Evolutionary conservation across 2,329 filamentous ascomycete species (phyloP).

Genomic region (Mycosphaerella sp.): DNA sequence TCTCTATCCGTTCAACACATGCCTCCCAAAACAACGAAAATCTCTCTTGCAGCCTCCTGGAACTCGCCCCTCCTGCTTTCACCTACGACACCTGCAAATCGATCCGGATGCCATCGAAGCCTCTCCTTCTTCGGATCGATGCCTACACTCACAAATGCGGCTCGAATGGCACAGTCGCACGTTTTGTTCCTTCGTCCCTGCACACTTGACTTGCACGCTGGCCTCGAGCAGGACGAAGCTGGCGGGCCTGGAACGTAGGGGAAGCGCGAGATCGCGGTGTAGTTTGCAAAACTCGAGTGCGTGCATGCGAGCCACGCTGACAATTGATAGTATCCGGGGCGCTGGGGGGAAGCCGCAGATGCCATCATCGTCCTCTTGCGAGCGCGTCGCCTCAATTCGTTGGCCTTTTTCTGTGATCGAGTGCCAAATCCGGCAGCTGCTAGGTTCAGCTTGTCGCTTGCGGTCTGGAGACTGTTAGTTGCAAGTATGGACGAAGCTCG

Average conservation of each 20-base stretch:
- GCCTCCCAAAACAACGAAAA: slow-evolving; percentile 17
- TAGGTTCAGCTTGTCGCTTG: no score
- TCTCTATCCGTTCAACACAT: not conserved
- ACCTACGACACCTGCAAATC: slow-evolving; percentile 8
- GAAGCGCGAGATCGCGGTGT: not conserved
- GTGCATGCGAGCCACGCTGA: not conserved
- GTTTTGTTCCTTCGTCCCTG: not conserved
- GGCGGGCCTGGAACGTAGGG: not conserved
- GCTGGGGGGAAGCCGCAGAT: not conserved
- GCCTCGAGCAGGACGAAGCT: not conserved
- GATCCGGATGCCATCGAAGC: slow-evolving; percentile 14
- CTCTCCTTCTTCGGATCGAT: slow-evolving; percentile 6
- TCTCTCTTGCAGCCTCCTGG: slow-evolving; percentile 14
- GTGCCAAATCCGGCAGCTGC: no score
- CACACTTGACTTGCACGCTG: no score
- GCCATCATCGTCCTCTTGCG: not conserved
- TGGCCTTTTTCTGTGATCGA: no score
- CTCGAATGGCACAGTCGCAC: slow-evolving; percentile 7
- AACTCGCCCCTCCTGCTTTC: not conserved
- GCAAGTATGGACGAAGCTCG: no score
- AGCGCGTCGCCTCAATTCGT: not conserved
- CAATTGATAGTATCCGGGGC: not conserved
- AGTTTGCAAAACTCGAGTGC: not conserved
- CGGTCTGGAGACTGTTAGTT: no score
- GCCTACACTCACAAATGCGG: not conserved